A percentile compares a stretch with the other conserved stretches of the same genome.
phyloP scores from a whole-genome alignment of 257 asterid genomes.

The Apocynum venetum region DNA sequence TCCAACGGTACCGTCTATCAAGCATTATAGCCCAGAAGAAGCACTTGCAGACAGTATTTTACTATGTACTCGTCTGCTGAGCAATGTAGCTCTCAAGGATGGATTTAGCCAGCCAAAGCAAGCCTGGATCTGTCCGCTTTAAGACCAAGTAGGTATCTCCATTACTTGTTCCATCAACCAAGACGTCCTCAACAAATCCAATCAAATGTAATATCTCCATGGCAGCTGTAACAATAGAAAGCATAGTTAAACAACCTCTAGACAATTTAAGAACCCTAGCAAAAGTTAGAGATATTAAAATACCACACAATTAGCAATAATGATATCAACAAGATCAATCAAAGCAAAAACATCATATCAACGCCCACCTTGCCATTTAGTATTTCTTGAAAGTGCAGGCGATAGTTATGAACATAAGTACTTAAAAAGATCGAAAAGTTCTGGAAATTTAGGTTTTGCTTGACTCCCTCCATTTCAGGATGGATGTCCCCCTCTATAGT shows the following conservation, averaged over 20 bases:
- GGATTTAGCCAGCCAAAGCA: conserved; percentile 87
- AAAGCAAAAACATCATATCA: neutral
- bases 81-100: conserved; percentile 45
- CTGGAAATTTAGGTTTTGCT: neutral
- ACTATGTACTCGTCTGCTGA: conserved; percentile 8
- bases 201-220: conserved; percentile 50
- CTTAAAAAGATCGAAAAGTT: neutral
- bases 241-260: neutral
- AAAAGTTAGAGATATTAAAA: neutral
- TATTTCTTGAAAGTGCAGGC: neutral
- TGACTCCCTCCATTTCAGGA: neutral
- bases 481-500: neutral
- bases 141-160: conserved; percentile 50
- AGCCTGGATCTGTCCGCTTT: conserved; percentile 79
- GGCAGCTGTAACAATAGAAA: conserved; percentile 56
- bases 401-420: neutral
- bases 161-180: conserved; percentile 40
- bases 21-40: too few species aligned
- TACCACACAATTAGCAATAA: neutral
- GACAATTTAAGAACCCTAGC: neutral
- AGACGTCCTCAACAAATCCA: conserved; percentile 64
- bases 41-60: neutral
- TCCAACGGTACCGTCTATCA: too few species aligned
- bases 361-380: neutral
- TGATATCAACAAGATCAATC: neutral